phyloP scores from a whole-genome alignment of 257 asterid species.

The Salvia rosmarinus region DNA sequence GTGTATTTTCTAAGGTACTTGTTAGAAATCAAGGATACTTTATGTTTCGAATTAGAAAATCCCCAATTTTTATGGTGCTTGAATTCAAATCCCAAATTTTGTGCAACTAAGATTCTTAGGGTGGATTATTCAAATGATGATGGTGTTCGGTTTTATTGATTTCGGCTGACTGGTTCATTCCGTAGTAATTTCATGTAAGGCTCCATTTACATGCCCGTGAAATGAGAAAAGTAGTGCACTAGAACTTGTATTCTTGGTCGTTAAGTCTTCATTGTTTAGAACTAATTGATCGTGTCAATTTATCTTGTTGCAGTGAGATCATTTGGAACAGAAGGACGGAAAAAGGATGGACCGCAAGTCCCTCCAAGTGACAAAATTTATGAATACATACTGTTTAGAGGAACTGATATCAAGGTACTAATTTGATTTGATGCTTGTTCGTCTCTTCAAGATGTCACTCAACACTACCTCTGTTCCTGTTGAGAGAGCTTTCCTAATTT shows the following conservation, averaged over 20 bases:
- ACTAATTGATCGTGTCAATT: constrained; percentile 7
- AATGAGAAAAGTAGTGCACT: neutral
- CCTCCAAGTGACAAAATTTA: constrained; percentile 87
- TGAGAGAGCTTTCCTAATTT: neutral
- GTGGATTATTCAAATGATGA: too few relatives aligned
- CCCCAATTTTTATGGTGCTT: too few relatives aligned
- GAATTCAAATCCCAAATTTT: too few relatives aligned
- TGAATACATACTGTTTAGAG: constrained; percentile 90
- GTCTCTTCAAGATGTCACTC: constrained; percentile 16
- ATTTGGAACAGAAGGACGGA: constrained; percentile 96
- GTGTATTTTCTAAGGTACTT: too few relatives aligned
- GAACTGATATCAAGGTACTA: constrained; percentile 89
- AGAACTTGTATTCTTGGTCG: constrained; percentile 8
- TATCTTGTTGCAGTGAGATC: constrained; percentile 68
- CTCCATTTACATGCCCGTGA: neutral
- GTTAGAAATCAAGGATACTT: neutral
- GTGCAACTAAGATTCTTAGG: too few relatives aligned
- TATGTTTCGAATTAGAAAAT: neutral
- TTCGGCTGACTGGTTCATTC: neutral
- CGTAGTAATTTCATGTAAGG: neutral
- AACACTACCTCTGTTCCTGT: neutral
- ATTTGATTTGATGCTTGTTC: too few relatives aligned
- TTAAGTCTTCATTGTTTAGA: neutral
- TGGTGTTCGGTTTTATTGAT: neutral
- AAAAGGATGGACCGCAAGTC: constrained; percentile 89